Conservation (phyloP, 768 basidiomycete species). For the Pleurotus eryngii region DNA sequence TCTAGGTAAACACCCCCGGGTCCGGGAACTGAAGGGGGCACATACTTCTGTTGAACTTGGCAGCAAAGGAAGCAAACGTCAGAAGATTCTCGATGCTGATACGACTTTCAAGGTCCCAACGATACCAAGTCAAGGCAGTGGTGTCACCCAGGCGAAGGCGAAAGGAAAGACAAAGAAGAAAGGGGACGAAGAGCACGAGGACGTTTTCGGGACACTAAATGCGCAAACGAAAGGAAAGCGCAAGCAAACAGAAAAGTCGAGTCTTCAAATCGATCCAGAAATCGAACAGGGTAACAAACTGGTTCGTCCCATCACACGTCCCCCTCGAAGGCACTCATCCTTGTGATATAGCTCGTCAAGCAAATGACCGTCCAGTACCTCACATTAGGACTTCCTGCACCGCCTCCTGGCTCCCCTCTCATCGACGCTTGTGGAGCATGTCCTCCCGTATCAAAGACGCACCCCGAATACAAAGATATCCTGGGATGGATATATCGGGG, state of each 20-base stretch:
- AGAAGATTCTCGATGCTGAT: neutral
- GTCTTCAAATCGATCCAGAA: slow-evolving; percentile 15
- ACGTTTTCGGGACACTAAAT: slow-evolving; percentile 31
- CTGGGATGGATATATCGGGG: slow-evolving; percentile 44
- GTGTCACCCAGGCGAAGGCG: neutral
- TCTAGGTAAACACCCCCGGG: slow-evolving; percentile 20
- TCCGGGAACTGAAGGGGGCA: slow-evolving; percentile 2
- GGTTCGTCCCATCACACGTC: slow-evolving; percentile 13
- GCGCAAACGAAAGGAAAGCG: slow-evolving; percentile 26
- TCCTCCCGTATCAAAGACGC: slow-evolving; percentile 29
- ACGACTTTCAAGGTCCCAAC: slow-evolving; percentile 40
- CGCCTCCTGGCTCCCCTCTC: neutral
- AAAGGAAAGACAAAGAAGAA: slow-evolving; percentile 25
- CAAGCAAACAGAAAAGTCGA: slow-evolving; percentile 21
- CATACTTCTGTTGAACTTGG: neutral
- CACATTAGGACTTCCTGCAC: slow-evolving; percentile 28
- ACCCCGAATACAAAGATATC: slow-evolving; percentile 52
- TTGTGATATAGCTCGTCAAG: slow-evolving; percentile 38
- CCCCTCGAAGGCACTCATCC: neutral
- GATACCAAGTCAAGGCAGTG: slow-evolving; percentile 27
- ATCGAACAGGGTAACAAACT: slow-evolving; percentile 54
- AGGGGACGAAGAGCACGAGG: slow-evolving; percentile 30
- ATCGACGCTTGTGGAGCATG: neutral
- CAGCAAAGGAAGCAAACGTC: neutral
- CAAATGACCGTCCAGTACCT: slow-evolving; percentile 38